phyloP scores from a whole-genome alignment of 345 rosid genomes.

The Excoecaria agallocha region DNA sequence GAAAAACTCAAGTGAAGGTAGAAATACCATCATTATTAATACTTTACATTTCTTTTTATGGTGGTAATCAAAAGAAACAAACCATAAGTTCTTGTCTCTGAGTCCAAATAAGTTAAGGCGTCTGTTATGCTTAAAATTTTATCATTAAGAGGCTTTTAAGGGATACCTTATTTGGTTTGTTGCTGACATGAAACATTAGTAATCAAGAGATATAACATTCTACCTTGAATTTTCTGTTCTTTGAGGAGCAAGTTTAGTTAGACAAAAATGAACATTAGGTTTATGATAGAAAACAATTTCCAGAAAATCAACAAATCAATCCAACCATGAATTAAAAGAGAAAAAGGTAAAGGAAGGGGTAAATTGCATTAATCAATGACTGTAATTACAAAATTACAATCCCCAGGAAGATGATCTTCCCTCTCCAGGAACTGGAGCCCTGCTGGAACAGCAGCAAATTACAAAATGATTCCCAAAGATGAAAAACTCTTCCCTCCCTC shows the following conservation, averaged over 20 bases:
- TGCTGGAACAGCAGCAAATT: too few species aligned
- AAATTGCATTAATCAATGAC: too few species aligned
- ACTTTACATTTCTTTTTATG: background rate
- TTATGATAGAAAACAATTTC: too few species aligned
- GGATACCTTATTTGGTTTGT: constrained; percentile 1
- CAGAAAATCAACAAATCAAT: too few species aligned
- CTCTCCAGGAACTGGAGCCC: too few species aligned
- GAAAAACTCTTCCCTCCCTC: too few species aligned
- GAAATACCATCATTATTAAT: constrained; percentile 10
- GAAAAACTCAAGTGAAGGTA: constrained; percentile 64
- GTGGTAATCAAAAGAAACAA: background rate
- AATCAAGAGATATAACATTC: background rate
- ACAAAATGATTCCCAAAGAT: too few species aligned
- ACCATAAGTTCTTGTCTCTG: background rate
- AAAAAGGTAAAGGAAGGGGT: too few species aligned
- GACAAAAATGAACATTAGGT: background rate
- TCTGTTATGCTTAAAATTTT: constrained; percentile 1
- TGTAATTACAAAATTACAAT: too few species aligned
- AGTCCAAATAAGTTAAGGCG: background rate
- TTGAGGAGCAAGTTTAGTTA: constrained; percentile 4
- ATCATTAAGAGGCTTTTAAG: background rate
- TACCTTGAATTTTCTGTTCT: background rate
- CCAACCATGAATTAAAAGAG: too few species aligned
- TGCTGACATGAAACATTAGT: background rate
- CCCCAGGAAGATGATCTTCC: too few species aligned